phyloP scores from a whole-genome alignment of 352 stramenopile genomes.

The Phytophthora aleatoria region DNA sequence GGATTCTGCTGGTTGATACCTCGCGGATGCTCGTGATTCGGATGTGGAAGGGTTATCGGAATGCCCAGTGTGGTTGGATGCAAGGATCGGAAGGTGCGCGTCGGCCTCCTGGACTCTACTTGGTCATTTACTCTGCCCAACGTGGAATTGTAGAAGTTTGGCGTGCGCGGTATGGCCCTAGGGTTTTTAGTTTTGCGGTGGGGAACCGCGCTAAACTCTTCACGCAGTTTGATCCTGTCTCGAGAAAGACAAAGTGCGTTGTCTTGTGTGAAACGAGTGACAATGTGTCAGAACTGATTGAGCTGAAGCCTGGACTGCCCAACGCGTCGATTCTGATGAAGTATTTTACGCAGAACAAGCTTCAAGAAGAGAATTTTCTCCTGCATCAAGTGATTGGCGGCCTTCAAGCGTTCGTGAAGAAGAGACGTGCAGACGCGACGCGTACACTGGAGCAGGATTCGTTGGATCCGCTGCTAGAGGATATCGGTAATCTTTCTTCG shows the following conservation, averaged over 20 bases:
- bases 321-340: conserved; percentile 75
- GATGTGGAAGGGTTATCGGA: conserved; percentile 90
- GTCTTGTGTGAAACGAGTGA: conserved; percentile 47
- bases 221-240: conserved; percentile 48
- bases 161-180: conserved; percentile 74
- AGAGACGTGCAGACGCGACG: conserved; percentile 43
- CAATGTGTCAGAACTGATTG: conserved; percentile 55
- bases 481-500: conserved; percentile 69
- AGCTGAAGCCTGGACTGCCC: conserved; percentile 56
- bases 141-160: conserved; percentile 86
- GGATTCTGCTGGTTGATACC: conserved; percentile 80
- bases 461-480: conserved; percentile 58
- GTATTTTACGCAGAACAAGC: conserved; percentile 87
- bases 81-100: conserved; percentile 59
- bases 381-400: conserved; percentile 79
- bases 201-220: conserved; percentile 72
- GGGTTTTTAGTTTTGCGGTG: conserved; percentile 76
- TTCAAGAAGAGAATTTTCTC: conserved; percentile 87
- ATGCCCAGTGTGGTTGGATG: conserved; percentile 85
- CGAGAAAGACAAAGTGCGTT: conserved; percentile 53
- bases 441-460: conserved; percentile 58
- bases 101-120: conserved; percentile 63
- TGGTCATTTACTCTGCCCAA: conserved; percentile 87
- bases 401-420: conserved; percentile 76
- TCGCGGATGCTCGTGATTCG: conserved; percentile 81